Evolutionary conservation across 2,329 filamentous ascomycete species (phyloP).

Genomic region (Aphanoascus verrucosus): DNA sequence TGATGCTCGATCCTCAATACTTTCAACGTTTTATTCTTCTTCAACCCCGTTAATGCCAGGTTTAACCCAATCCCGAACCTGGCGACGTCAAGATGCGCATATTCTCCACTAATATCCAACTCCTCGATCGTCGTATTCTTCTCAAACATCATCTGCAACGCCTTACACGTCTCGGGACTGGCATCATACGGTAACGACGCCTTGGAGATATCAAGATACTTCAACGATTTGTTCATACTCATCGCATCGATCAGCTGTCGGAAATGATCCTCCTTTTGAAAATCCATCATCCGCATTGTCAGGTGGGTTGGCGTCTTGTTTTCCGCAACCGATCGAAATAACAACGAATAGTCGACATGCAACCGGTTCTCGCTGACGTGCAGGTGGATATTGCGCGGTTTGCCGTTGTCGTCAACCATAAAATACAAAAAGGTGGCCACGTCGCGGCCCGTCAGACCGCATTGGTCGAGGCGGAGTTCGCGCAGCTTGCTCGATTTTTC

Average conservation of each 20-base stretch:
- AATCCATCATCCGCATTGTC: constrained; percentile 59
- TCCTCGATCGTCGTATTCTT: constrained; percentile 56
- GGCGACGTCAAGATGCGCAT: constrained; percentile 59
- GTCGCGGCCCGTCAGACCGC: constrained; percentile 53
- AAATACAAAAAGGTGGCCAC: constrained; percentile 55
- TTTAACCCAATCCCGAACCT: constrained; percentile 60
- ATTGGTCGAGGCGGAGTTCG: constrained; percentile 55
- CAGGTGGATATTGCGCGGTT: constrained; percentile 50
- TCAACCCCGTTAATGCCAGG: constrained; percentile 53
- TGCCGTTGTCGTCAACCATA: constrained; percentile 44
- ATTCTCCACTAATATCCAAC: constrained; percentile 60
- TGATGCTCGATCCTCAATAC: constrained; percentile 57
- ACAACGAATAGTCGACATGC: constrained; percentile 33
- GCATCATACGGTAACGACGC: constrained; percentile 60
- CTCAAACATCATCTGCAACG: constrained; percentile 53
- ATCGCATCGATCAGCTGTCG: constrained; percentile 52
- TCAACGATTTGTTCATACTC: constrained; percentile 51
- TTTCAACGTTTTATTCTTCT: constrained; percentile 51
- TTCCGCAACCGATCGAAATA: constrained; percentile 38
- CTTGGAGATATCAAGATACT: constrained; percentile 58
- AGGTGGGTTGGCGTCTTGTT: constrained; percentile 52
- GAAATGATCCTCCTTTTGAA: constrained; percentile 54
- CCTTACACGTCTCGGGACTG: constrained; percentile 54
- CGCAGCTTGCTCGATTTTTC: constrained; percentile 50
- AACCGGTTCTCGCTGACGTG: constrained; percentile 53